Evolutionary conservation across 176 grass and related monocot species (phyloP).

Genomic region (Carex littledalei): DNA sequence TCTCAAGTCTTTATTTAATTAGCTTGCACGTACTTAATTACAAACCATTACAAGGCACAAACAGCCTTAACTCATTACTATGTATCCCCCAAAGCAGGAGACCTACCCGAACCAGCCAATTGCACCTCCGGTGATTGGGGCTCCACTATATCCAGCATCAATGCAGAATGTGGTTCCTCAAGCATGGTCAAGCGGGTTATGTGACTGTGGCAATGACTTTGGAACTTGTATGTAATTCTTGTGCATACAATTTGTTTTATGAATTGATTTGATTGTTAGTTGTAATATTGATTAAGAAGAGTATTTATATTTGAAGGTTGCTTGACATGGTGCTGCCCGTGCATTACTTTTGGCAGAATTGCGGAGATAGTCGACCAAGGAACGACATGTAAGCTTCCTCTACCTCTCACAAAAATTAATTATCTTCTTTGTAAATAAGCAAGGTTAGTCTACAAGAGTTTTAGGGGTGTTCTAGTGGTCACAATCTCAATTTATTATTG

Average conservation of each 20-base stretch:
- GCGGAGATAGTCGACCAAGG: constrained; percentile 40
- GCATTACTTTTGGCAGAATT: constrained; percentile 55
- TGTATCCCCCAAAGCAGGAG: neutral
- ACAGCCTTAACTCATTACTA: neutral
- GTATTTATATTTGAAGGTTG: constrained; percentile 35
- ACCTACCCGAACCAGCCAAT: neutral
- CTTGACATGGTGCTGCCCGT: constrained; percentile 53
- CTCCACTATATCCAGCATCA: neutral
- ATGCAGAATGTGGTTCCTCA: neutral
- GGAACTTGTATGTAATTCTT: constrained; percentile 56
- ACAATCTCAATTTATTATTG: no score
- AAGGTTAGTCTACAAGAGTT: neutral
- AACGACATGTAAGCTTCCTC: constrained; percentile 22
- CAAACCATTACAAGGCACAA: neutral
- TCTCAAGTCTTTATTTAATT: neutral
- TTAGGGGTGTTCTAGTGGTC: neutral
- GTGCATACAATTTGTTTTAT: neutral
- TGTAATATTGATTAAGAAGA: neutral
- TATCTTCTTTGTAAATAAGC: neutral
- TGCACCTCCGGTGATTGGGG: neutral
- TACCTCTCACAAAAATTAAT: neutral
- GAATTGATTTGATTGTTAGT: neutral
- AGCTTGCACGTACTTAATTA: neutral
- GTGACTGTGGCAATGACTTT: constrained; percentile 40
- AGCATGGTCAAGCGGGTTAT: constrained; percentile 56